Evolutionary conservation across 768 basidiomycete species (phyloP).

Genomic region (Podaxis sp.): DNA sequence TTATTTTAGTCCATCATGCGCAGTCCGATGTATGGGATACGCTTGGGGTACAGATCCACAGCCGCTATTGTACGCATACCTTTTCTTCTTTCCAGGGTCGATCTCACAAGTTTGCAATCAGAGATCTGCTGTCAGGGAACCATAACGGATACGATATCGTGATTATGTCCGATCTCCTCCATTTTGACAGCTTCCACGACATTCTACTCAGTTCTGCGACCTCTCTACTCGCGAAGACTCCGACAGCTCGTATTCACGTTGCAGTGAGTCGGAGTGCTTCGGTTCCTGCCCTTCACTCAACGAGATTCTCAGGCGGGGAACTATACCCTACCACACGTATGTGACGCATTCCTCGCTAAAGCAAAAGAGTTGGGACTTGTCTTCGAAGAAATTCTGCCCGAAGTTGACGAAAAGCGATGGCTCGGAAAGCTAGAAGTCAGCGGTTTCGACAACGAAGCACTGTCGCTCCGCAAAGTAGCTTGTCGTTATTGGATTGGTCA

Average conservation of each 20-base stretch:
- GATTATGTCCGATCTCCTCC: slow-evolving; percentile 71
- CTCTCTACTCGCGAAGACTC: slow-evolving; percentile 43
- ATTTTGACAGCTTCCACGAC: slow-evolving; percentile 63
- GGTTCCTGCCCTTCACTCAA: not conserved
- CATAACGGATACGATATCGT: slow-evolving; percentile 51
- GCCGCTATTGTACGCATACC: slow-evolving; percentile 42
- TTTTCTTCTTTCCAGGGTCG: not conserved
- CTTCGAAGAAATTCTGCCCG: slow-evolving; percentile 43
- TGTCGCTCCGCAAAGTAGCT: slow-evolving; percentile 53
- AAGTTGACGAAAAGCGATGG: slow-evolving; percentile 41
- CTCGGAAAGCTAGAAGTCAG: slow-evolving; percentile 44
- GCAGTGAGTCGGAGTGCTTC: slow-evolving; percentile 36
- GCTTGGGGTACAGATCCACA: slow-evolving; percentile 62
- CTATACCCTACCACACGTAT: slow-evolving; percentile 55
- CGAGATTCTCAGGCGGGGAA: slow-evolving; percentile 44
- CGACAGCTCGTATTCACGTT: slow-evolving; percentile 49
- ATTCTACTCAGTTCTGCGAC: slow-evolving; percentile 51
- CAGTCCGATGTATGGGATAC: slow-evolving; percentile 49
- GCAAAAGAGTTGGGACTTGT: slow-evolving; percentile 39
- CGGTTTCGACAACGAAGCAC: slow-evolving; percentile 45
- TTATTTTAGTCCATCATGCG: slow-evolving; percentile 36
- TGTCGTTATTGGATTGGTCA: slow-evolving; percentile 65
- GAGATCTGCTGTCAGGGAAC: slow-evolving; percentile 21
- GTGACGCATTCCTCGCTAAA: slow-evolving; percentile 50
- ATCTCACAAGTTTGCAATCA: slow-evolving; percentile 6